These are phyloP conservation scores for Trametes cinnabarina DNA, from an alignment of 768 basidiomycete species.

Conservation along the genomic window DNA sequence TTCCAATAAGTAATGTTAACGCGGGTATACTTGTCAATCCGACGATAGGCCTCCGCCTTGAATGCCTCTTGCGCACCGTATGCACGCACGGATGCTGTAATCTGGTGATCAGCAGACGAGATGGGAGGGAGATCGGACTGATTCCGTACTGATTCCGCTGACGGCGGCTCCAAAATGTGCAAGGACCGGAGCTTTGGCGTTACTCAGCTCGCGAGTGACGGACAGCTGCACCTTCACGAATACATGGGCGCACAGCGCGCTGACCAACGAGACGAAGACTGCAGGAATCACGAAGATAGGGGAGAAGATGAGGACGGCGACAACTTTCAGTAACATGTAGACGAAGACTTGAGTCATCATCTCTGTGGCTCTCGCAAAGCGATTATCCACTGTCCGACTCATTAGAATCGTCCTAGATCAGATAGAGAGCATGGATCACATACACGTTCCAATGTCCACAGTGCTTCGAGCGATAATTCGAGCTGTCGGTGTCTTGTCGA, in stretches of 20 bases:
- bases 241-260: slow-evolving; percentile 39
- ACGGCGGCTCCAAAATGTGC: slow-evolving; percentile 56
- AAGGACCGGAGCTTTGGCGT: slow-evolving; percentile 43
- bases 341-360: slow-evolving; percentile 27
- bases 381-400: slow-evolving; percentile 17
- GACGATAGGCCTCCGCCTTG: slow-evolving; percentile 42
- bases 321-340: slow-evolving; percentile 33
- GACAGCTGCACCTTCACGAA: slow-evolving; percentile 53
- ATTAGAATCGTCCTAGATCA: background rate
- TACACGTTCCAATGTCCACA: slow-evolving; percentile 32
- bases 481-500: slow-evolving; percentile 34
- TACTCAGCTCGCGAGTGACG: slow-evolving; percentile 52
- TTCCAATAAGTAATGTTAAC: slow-evolving; percentile 50
- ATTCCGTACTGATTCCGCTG: slow-evolving; percentile 43
- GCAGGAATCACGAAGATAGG: slow-evolving; percentile 41
- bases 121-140: background rate
- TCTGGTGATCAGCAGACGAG: background rate
- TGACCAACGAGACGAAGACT: slow-evolving; percentile 33
- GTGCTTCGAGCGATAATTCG: slow-evolving; percentile 34
- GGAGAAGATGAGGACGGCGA: slow-evolving; percentile 33
- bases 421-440: background rate
- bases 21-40: slow-evolving; percentile 54
- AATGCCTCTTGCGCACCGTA: slow-evolving; percentile 57
- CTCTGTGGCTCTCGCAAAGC: background rate
- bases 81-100: slow-evolving; percentile 57